Conservation (phyloP, 257 asterid genomes). For the Capsicum baccatum region DNA sequence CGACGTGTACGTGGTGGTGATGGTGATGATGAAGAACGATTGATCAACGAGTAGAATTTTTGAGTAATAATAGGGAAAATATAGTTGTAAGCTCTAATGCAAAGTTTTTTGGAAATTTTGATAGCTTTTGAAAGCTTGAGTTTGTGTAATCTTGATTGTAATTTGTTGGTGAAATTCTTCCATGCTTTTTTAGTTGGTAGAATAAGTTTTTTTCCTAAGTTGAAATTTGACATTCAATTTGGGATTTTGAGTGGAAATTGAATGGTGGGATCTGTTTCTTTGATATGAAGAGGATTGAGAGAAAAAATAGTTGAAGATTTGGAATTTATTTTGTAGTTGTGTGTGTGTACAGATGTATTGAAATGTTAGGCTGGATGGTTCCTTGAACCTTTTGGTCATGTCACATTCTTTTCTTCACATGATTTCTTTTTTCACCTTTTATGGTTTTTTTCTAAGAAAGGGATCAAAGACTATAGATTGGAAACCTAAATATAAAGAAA, state of each 20-base stretch:
- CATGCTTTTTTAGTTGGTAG: constrained; percentile 46
- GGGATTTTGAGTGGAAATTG: background rate
- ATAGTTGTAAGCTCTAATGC: constrained; percentile 22
- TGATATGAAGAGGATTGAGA: constrained; percentile 20
- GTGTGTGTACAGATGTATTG: background rate
- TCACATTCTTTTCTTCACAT: constrained; percentile 33
- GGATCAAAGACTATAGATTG: constrained; percentile 11
- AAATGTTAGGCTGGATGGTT: constrained; percentile 37
- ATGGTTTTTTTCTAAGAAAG: constrained; percentile 14
- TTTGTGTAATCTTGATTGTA: constrained; percentile 37
- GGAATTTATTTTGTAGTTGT: constrained; percentile 31
- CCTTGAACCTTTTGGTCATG: constrained; percentile 11
- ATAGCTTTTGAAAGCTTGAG: constrained; percentile 38
- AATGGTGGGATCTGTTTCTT: background rate
- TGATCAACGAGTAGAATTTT: constrained; percentile 31
- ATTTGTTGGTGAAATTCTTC: constrained; percentile 42
- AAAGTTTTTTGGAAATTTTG: constrained; percentile 36
- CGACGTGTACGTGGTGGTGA: constrained; percentile 12
- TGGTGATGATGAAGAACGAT: constrained; percentile 23
- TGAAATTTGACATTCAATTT: constrained; percentile 49
- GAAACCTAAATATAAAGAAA: background rate
- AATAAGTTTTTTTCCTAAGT: constrained; percentile 40
- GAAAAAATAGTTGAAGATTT: constrained; percentile 6
- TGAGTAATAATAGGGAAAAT: constrained; percentile 30
- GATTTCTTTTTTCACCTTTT: background rate